These are phyloP conservation scores for Tuber calosporum DNA, from an alignment of 495 filamentous ascomycete genomes.

Conservation along the genomic window DNA sequence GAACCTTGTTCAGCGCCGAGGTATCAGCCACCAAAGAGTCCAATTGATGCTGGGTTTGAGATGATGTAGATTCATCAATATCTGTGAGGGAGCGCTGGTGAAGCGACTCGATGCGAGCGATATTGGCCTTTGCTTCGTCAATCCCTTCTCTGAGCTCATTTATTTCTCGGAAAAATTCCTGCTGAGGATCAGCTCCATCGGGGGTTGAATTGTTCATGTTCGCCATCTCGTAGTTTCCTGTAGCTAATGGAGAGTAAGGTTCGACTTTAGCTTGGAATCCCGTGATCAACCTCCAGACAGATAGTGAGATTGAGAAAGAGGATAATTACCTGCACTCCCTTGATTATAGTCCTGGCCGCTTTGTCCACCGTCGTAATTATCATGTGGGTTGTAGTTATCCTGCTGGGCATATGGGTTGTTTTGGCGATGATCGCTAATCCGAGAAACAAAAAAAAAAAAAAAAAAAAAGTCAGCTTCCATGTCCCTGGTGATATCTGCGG, in stretches of 20 bases:
- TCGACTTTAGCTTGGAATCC: constrained; percentile 40
- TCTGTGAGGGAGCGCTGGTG: constrained; percentile 57
- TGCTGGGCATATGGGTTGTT: constrained; percentile 57
- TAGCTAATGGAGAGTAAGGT: constrained; percentile 42
- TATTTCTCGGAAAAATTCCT: constrained; percentile 64
- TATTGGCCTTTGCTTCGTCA: constrained; percentile 60
- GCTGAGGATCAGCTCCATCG: constrained; percentile 46
- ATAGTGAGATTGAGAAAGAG: constrained; percentile 1
- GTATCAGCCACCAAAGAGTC: constrained; percentile 60
- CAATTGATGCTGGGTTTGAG: constrained; percentile 52
- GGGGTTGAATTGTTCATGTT: constrained; percentile 48
- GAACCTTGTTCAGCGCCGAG: constrained; percentile 67
- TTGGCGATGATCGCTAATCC: constrained; percentile 51
- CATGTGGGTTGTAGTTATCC: constrained; percentile 45
- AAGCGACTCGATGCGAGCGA: constrained; percentile 53
- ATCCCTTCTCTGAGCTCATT: constrained; percentile 75
- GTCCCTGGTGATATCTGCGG: neutral
- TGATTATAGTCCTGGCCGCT: neutral
- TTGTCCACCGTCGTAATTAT: constrained; percentile 36
- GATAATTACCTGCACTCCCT: constrained; percentile 1
- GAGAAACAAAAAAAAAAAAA: constrained; percentile 9
- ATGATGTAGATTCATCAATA: constrained; percentile 50
- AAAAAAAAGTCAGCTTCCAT: neutral
- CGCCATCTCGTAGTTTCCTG: constrained; percentile 46
- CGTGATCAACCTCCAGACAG: constrained; percentile 32